Conservation (phyloP, 352 stramenopile species). For the Peronosclerospora sorghi region DNA sequence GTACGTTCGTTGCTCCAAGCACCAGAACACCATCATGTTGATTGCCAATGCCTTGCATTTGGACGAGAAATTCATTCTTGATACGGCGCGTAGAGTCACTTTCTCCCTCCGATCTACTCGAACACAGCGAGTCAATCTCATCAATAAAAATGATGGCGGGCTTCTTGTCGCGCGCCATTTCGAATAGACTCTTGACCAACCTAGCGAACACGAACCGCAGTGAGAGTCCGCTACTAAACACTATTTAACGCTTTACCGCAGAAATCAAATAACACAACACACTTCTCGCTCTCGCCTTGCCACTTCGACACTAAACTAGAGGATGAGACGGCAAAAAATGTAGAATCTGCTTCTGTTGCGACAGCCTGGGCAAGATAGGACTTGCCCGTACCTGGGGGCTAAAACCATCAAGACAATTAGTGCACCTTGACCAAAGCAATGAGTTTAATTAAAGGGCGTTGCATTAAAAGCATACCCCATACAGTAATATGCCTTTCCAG, state of each 20-base stretch:
- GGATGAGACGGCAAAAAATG: slow-evolving; percentile 98
- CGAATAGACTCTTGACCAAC: slow-evolving; percentile 97
- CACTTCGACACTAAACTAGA: slow-evolving; percentile 98
- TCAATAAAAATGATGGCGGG: slow-evolving; percentile 96
- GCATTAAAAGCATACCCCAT: slow-evolving; percentile 88
- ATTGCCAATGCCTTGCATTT: slow-evolving; percentile 94
- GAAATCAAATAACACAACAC: slow-evolving; percentile 1
- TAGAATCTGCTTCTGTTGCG: slow-evolving; percentile 96
- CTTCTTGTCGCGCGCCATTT: slow-evolving; percentile 93
- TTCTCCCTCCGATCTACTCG: slow-evolving; percentile 88
- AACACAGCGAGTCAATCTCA: slow-evolving; percentile 95
- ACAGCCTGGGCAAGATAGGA: slow-evolving; percentile 96
- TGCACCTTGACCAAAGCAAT: slow-evolving; percentile 1
- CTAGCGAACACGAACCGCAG: slow-evolving; percentile 18
- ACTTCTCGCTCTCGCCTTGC: slow-evolving; percentile 93
- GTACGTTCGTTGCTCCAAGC: slow-evolving; percentile 96
- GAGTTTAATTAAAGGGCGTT: background rate
- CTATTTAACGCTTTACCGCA: background rate
- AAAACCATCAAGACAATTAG: slow-evolving; percentile 3
- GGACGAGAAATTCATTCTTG: slow-evolving; percentile 98
- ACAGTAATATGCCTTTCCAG: slow-evolving; percentile 96
- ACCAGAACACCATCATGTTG: slow-evolving; percentile 89
- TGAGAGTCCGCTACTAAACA: background rate
- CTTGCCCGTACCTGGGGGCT: slow-evolving; percentile 89
- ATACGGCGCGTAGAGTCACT: slow-evolving; percentile 93